These are phyloP conservation scores for Fistulifera pelliculosa DNA, from an alignment of 108 stramenopile species.

Conservation along the genomic window DNA sequence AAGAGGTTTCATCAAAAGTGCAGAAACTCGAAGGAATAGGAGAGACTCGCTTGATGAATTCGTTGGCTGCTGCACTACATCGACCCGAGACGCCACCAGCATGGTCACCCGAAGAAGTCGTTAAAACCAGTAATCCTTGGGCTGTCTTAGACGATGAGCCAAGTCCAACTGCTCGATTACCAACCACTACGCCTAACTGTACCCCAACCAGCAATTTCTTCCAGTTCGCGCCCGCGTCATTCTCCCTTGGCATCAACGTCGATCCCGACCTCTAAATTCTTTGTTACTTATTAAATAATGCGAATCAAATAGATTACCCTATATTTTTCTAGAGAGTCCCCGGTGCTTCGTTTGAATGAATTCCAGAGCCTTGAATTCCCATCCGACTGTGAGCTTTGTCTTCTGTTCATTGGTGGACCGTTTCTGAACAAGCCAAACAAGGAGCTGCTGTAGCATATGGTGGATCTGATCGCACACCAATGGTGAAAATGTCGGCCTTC, in stretches of 20 bases:
- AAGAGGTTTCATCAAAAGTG: neutral
- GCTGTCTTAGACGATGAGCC: neutral
- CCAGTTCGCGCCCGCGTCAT: slow-evolving; percentile 5
- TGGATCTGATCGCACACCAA: slow-evolving; percentile 62
- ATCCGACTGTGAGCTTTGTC: neutral
- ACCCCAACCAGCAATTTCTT: neutral
- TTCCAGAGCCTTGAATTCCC: slow-evolving; percentile 13
- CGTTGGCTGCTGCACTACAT: neutral
- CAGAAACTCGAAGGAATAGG: neutral
- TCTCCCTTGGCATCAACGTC: neutral
- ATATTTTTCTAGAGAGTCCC: slow-evolving; percentile 22
- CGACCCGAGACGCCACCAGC: neutral
- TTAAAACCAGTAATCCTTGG: slow-evolving; percentile 2
- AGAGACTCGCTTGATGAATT: neutral
- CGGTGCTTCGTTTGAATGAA: slow-evolving; percentile 22
- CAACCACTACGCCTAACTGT: neutral
- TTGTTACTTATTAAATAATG: neutral
- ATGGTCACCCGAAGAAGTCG: neutral
- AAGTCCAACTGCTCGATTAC: neutral
- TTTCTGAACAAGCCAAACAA: slow-evolving; percentile 8
- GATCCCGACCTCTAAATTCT: neutral
- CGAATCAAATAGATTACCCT: neutral
- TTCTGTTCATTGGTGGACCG: slow-evolving; percentile 8
- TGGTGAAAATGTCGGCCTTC: slow-evolving; percentile 57
- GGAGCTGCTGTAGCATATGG: slow-evolving; percentile 40